Conservation (phyloP, 257 asterid genomes). For the Plantago major region DNA sequence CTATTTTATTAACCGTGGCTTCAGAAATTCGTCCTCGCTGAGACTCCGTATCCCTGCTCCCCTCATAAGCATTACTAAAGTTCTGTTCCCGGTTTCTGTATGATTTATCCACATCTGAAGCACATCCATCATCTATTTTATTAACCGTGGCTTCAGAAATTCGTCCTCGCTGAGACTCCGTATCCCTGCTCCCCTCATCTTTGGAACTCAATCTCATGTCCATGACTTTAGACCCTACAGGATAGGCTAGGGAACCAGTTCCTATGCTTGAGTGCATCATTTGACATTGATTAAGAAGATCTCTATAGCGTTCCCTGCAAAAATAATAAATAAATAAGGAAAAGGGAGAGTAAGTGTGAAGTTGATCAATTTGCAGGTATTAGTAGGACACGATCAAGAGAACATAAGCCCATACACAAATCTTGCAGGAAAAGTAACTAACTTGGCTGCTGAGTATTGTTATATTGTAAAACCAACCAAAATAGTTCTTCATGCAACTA, state of each 20-base stretch:
- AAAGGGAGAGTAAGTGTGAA: conserved; percentile 14
- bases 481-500: too few relatives aligned
- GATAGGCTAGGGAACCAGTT: conserved; percentile 95
- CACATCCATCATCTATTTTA: conserved; percentile 34
- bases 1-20: conserved; percentile 35
- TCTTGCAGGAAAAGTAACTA: too few relatives aligned
- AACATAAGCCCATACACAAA: too few relatives aligned
- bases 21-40: conserved; percentile 42
- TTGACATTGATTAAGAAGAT: conserved; percentile 83
- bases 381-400: neutral
- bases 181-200: conserved; percentile 53
- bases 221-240: conserved; percentile 94
- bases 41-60: too few relatives aligned
- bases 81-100: conserved; percentile 36
- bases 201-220: conserved; percentile 89
- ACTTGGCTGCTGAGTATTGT: too few relatives aligned
- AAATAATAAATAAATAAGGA: too few relatives aligned
- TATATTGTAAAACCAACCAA: too few relatives aligned
- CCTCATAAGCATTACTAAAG: conserved; percentile 68
- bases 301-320: conserved; percentile 78
- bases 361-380: conserved; percentile 19
- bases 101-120: conserved; percentile 42
- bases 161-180: conserved; percentile 40
- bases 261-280: conserved; percentile 95
- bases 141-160: conserved; percentile 39